Conservation (phyloP, 2,329 filamentous ascomycete genomes). For the Beauveria sp. region DNA sequence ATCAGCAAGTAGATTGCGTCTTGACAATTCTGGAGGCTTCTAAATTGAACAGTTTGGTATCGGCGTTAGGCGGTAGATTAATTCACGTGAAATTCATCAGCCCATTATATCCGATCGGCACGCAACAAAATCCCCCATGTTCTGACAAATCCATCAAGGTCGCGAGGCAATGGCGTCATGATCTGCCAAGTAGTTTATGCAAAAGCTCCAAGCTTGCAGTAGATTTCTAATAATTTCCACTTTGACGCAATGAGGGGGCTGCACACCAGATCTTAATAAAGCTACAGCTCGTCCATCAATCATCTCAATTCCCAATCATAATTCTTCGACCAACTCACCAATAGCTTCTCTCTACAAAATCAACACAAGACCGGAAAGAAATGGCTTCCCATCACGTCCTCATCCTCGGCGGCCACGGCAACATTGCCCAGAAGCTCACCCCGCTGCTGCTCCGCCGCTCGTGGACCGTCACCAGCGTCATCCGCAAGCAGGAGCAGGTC, state of each 20-base stretch:
- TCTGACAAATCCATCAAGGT: background rate
- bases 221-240: too few species aligned
- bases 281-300: too few species aligned
- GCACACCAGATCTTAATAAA: too few species aligned
- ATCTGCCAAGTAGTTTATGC: background rate
- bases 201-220: background rate
- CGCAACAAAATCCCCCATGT: too few species aligned
- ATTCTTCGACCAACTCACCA: too few species aligned
- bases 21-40: too few species aligned
- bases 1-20: too few species aligned
- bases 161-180: background rate
- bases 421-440: slow-evolving; percentile 66
- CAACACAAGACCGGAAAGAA: background rate
- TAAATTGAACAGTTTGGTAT: too few species aligned
- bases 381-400: slow-evolving; percentile 48
- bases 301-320: background rate
- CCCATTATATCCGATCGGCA: too few species aligned
- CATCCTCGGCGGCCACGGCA: slow-evolving; percentile 75
- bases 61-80: too few species aligned
- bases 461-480: slow-evolving; percentile 72
- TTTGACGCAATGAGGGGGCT: background rate
- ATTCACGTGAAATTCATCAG: too few species aligned
- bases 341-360: too few species aligned
- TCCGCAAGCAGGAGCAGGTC: slow-evolving; percentile 64
- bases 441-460: slow-evolving; percentile 65